Evolutionary conservation across 192 early-diverging fungal species (phyloP).

Genomic region (Geosiphon pyriformis): DNA sequence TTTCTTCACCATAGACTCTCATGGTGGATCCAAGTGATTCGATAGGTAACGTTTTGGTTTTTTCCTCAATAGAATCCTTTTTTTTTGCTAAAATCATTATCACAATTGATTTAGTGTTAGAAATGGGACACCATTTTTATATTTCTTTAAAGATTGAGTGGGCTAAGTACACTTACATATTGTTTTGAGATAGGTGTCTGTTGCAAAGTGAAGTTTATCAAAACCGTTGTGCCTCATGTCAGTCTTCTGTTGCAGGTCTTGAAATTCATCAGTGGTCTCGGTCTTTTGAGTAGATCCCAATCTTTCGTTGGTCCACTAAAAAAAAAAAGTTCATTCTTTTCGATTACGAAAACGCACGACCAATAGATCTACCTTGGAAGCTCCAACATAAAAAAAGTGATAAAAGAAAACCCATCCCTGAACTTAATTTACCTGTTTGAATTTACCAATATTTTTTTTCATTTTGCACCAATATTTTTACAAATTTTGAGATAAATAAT

Average conservation of each 20-base stretch:
- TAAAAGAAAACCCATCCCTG: not conserved
- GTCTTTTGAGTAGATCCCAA: constrained; percentile 64
- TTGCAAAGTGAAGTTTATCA: constrained; percentile 56
- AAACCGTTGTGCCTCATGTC: constrained; percentile 56
- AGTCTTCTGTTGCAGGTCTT: constrained; percentile 68
- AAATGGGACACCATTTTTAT: no score
- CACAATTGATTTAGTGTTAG: no score
- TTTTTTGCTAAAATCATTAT: constrained; percentile 61
- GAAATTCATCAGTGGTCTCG: constrained; percentile 79
- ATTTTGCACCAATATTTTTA: no score
- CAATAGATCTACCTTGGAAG: not conserved
- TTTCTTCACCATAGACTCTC: constrained; percentile 52
- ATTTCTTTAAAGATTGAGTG: no score
- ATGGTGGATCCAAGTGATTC: constrained; percentile 62
- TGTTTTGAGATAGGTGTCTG: constrained; percentile 41
- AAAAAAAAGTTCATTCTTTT: constrained; percentile 6
- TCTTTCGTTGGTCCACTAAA: constrained; percentile 73
- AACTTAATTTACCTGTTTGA: constrained; percentile 51
- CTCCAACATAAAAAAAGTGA: no score
- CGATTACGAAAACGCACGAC: no score
- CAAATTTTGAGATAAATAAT: no score
- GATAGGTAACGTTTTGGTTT: constrained; percentile 54
- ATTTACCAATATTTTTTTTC: constrained; percentile 62
- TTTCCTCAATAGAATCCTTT: constrained; percentile 59
- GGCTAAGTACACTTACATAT: constrained; percentile 35